Base-by-base conservation (phyloP, 2,329 filamentous ascomycete genomes). In the Penicillium olsonii region DNA sequence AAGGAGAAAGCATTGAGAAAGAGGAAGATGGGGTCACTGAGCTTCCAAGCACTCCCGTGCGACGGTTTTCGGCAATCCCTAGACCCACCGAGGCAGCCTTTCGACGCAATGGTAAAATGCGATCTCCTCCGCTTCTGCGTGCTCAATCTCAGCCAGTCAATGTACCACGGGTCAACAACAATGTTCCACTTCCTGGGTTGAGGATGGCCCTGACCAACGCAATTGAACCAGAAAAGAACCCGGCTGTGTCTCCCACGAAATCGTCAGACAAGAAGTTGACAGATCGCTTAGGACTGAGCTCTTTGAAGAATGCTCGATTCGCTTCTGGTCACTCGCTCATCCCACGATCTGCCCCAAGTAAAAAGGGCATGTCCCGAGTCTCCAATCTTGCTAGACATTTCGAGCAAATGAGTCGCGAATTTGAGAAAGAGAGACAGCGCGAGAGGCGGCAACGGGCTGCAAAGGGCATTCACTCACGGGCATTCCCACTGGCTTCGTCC, bases 351-450 rank as follows among this genome's bases (percentile, higher is more conserved):
- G 84, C 96, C 22, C 84, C 87, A 42, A 65, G 68, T 42, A 88
- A 85, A 65, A 85, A 81, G 59, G 86, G 84, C 57, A 81, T 86
- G 44, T 84, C 88, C 3, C 89, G 88, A 62, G 94, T 99, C 2
- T 95, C 91, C 8, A 91, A 87, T n/a, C 78, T 99, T 42, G 90
- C 94, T 15, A 90, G 90, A 60, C 94, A 97, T 68, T 97, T 99
- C 66, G 95, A 99, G 70, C 92, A 97, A 68, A 79, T 99, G 48
- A 96, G 91, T 61, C 87, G 92, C 19, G 95, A 99, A 65, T 99
- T 99, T 59, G 91, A 96, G 66, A 95, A 92, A 62, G 92, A 99
- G 71, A 84, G 94, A 37, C 83, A 95, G 59, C 87, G 88, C 41
- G 92, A 97, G 68, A 84, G 89, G 57, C 87, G 87, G 62, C 87